A percentile compares a stretch with the other conserved stretches of the same genome.
Evolutionary conservation across 768 basidiomycete species (phyloP).

Genomic region (Tricholoma hemisulphureum): DNA sequence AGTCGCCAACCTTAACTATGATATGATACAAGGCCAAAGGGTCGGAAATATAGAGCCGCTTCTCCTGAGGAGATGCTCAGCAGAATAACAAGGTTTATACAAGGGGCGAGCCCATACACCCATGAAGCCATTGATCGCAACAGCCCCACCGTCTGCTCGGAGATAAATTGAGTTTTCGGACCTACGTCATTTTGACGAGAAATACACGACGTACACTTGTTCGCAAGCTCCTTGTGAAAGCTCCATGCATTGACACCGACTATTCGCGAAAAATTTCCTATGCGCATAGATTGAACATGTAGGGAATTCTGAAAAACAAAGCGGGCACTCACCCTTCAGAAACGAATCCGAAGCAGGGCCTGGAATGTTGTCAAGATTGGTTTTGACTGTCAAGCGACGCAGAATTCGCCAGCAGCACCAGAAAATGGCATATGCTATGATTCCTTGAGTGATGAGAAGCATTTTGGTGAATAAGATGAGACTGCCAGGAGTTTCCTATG

Average conservation of each 20-base stretch:
- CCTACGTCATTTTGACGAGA: neutral
- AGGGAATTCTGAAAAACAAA: neutral
- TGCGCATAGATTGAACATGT: neutral
- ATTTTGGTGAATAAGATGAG: conserved; percentile 1
- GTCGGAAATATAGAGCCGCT: conserved; percentile 34
- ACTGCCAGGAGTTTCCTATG: neutral
- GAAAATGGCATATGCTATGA: conserved; percentile 9
- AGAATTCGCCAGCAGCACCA: conserved; percentile 14
- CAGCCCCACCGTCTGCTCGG: conserved; percentile 14
- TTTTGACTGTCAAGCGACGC: conserved; percentile 14
- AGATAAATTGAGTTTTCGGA: neutral
- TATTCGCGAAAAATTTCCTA: neutral
- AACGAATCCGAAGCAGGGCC: conserved; percentile 31
- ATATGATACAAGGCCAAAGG: conserved; percentile 37
- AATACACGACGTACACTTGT: neutral
- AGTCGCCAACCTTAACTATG: conserved; percentile 31
- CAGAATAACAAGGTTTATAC: neutral
- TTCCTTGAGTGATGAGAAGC: conserved; percentile 5
- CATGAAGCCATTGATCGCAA: conserved; percentile 15
- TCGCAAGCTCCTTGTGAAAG: neutral
- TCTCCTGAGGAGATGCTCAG: conserved; percentile 1
- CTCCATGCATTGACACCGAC: neutral
- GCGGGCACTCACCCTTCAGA: conserved; percentile 23
- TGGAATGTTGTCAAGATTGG: conserved; percentile 33
- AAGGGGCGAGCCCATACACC: conserved; percentile 10